phyloP scores from a whole-genome alignment of 495 filamentous ascomycete genomes.

The Penicillium silybi region DNA sequence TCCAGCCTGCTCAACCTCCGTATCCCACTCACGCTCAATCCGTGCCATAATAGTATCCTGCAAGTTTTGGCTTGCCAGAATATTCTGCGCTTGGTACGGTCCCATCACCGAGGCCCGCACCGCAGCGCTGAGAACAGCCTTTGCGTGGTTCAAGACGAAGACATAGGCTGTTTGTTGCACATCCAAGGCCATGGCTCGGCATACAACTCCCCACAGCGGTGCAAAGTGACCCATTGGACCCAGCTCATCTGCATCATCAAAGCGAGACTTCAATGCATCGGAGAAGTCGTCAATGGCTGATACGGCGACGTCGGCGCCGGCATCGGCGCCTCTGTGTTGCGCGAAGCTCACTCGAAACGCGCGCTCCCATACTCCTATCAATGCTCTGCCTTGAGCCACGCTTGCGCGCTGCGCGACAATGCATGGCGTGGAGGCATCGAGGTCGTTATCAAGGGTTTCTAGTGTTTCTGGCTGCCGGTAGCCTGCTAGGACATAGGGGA shows the following conservation, averaged over 20 bases:
- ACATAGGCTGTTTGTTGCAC: constrained; percentile 70
- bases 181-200: constrained; percentile 56
- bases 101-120: constrained; percentile 87
- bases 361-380: constrained; percentile 86
- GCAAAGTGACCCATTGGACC: constrained; percentile 64
- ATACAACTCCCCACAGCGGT: constrained; percentile 75
- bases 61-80: constrained; percentile 65
- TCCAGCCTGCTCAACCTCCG: constrained; percentile 71
- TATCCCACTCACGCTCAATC: constrained; percentile 57
- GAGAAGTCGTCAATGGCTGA: constrained; percentile 36
- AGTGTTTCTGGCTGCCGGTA: constrained; percentile 58
- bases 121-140: constrained; percentile 82
- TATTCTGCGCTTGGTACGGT: constrained; percentile 84
- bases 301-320: constrained; percentile 22
- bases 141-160: constrained; percentile 83
- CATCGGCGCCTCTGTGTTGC: background rate
- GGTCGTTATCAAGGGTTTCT: constrained; percentile 68
- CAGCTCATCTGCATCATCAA: constrained; percentile 26
- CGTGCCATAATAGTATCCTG: constrained; percentile 58
- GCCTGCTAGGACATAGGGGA: constrained; percentile 81
- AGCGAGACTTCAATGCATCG: constrained; percentile 32
- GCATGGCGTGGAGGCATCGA: constrained; percentile 84
- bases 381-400: constrained; percentile 76
- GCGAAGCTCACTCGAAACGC: constrained; percentile 50
- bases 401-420: constrained; percentile 83